phyloP scores from a whole-genome alignment of 495 filamentous ascomycete genomes.

The Alectoria sarmentosa region DNA sequence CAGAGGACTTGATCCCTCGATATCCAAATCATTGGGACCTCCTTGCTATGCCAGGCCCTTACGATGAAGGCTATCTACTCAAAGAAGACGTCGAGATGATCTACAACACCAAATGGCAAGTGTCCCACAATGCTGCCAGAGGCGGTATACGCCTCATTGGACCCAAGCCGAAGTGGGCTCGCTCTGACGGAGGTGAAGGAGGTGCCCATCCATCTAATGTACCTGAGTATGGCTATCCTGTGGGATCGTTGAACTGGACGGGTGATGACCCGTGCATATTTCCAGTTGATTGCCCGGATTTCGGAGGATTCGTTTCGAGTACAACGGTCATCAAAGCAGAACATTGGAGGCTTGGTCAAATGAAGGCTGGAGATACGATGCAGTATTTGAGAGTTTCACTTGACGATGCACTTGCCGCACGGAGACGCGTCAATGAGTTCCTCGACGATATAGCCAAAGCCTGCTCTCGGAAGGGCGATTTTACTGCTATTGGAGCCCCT shows the following conservation, averaged over 20 bases:
- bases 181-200: conserved; percentile 52
- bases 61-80: conserved; percentile 47
- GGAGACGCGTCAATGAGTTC: conserved; percentile 33
- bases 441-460: conserved; percentile 32
- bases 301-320: conserved; percentile 51
- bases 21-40: conserved; percentile 44
- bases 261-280: conserved; percentile 54
- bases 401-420: conserved; percentile 37
- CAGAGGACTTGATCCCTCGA: conserved; percentile 36
- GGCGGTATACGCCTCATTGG: conserved; percentile 52
- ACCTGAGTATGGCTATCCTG: conserved; percentile 53
- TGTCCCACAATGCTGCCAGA: conserved; percentile 52
- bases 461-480: conserved; percentile 19
- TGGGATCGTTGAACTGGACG: conserved; percentile 49
- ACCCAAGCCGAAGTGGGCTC: conserved; percentile 48
- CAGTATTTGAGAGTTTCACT: conserved; percentile 40
- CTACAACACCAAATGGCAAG: conserved; percentile 48
- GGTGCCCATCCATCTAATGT: conserved; percentile 54
- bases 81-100: conserved; percentile 48
- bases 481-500: conserved; percentile 28
- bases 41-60: conserved; percentile 49
- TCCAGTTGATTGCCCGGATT: conserved; percentile 49
- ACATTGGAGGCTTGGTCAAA: conserved; percentile 53
- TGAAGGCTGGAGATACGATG: conserved; percentile 52
- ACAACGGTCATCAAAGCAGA: conserved; percentile 49